Conservation (phyloP, 345 rosid genomes). For the Populus alba region DNA sequence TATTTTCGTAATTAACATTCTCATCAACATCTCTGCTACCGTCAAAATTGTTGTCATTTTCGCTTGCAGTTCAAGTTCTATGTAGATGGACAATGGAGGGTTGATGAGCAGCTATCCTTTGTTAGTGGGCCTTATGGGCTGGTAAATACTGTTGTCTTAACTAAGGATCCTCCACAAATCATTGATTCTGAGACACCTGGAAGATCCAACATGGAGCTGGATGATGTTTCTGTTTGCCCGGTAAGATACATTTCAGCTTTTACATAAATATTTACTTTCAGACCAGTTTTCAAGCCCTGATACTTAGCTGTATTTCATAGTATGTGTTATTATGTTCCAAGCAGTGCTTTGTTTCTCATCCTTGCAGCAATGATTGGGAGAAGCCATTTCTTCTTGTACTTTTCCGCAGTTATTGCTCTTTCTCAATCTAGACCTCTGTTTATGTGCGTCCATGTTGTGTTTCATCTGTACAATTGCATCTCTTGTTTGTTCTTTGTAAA, state of each 20-base stretch:
- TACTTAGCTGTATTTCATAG: background rate
- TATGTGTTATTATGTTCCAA: background rate
- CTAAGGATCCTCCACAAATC: conserved; percentile 41
- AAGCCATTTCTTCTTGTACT: background rate
- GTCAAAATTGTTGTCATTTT: background rate
- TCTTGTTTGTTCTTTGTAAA: background rate
- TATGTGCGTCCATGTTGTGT: background rate
- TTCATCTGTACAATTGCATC: background rate
- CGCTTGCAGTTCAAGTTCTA: conserved; percentile 70
- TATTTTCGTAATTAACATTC: background rate
- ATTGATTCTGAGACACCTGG: conserved; percentile 36
- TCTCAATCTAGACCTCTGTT: background rate
- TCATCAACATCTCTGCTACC: background rate
- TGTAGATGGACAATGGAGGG: conserved; percentile 93
- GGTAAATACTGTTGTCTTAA: conserved; percentile 63
- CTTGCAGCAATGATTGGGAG: background rate
- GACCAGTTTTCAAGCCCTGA: background rate
- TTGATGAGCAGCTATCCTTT: conserved; percentile 69
- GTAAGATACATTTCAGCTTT: conserved; percentile 36
- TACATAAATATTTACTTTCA: background rate
- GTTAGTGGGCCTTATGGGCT: conserved; percentile 58
- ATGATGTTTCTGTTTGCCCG: conserved; percentile 46
- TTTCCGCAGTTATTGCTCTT: background rate
- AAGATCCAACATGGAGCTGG: conserved; percentile 75
- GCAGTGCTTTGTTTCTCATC: background rate